These are phyloP conservation scores for Malbranchea zuffiana DNA, from an alignment of 2,329 filamentous ascomycete species.

Conservation along the genomic window DNA sequence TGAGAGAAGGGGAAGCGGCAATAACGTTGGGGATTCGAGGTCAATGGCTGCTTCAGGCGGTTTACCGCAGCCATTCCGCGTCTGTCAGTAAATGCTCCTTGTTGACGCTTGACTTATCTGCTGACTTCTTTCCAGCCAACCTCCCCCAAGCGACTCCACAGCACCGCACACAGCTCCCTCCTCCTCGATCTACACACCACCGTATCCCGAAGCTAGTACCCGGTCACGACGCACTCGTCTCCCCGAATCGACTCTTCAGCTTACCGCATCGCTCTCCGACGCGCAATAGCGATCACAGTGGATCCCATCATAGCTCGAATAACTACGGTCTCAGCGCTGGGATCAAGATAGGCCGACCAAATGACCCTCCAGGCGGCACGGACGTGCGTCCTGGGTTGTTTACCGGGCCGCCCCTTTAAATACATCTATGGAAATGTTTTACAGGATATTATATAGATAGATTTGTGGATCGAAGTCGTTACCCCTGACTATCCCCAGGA, in stretches of 20 bases:
- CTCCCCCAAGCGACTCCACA: slow-evolving; percentile 10
- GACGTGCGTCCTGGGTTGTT: slow-evolving; percentile 4
- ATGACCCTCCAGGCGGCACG: slow-evolving; percentile 1
- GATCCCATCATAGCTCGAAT: slow-evolving; percentile 4
- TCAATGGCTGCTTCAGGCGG: slow-evolving; percentile 26
- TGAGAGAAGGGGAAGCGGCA: slow-evolving; percentile 31
- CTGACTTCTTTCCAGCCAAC: slow-evolving; percentile 11
- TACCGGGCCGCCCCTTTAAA: slow-evolving; percentile 5
- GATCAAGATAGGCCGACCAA: slow-evolving; percentile 14
- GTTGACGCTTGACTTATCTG: background rate
- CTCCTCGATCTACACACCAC: slow-evolving; percentile 2
- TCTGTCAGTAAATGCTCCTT: slow-evolving; percentile 16
- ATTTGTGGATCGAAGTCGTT: too few species aligned
- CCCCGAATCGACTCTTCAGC: slow-evolving; percentile 7
- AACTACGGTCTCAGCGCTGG: slow-evolving; percentile 14
- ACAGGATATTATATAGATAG: too few species aligned
- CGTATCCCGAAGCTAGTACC: too few species aligned
- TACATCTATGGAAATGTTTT: background rate
- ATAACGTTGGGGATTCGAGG: slow-evolving; percentile 16
- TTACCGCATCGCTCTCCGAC: slow-evolving; percentile 7
- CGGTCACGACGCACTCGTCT: slow-evolving; percentile 2
- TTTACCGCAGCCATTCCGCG: slow-evolving; percentile 16
- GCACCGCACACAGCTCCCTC: slow-evolving; percentile 15
- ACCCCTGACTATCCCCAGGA: too few species aligned
- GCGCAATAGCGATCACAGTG: slow-evolving; percentile 4